Conservation (phyloP, 148 eudicot species). For the Oxyria digyna region DNA sequence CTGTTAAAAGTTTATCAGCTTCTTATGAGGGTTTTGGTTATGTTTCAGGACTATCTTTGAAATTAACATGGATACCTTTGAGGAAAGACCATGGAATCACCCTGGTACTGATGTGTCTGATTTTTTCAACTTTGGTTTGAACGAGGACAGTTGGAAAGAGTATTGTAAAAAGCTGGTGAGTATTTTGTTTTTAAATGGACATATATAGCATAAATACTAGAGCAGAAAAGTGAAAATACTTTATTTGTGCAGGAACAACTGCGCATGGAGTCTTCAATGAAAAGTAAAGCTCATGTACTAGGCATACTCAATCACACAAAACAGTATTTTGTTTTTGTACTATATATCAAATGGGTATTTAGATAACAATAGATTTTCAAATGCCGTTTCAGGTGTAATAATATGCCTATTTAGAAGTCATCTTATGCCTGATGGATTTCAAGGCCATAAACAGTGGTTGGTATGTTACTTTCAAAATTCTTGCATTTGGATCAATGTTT, state of each 20-base stretch:
- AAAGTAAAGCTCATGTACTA: slow-evolving; percentile 75
- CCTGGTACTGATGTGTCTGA: slow-evolving; percentile 74
- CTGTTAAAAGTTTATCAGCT: too few relatives aligned
- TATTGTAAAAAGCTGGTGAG: slow-evolving; percentile 91
- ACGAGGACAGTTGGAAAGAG: slow-evolving; percentile 93
- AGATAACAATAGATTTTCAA: too few relatives aligned
- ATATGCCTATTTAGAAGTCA: too few relatives aligned
- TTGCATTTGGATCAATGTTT: too few relatives aligned
- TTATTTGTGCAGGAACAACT: slow-evolving; percentile 58
- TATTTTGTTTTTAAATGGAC: not conserved
- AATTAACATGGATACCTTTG: slow-evolving; percentile 83
- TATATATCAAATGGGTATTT: too few relatives aligned
- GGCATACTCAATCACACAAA: too few relatives aligned
- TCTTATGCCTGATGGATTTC: too few relatives aligned
- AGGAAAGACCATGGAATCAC: slow-evolving; percentile 93
- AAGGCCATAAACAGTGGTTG: too few relatives aligned
- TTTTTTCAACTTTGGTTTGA: slow-evolving; percentile 82
- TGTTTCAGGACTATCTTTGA: slow-evolving; percentile 96
- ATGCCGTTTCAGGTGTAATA: too few relatives aligned
- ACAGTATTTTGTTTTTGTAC: too few relatives aligned
- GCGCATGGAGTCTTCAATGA: slow-evolving; percentile 87
- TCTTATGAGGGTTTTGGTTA: too few relatives aligned
- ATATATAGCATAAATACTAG: not conserved
- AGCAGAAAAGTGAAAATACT: not conserved
- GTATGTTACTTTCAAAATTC: too few relatives aligned